Base-by-base conservation (phyloP, 2,329 filamentous ascomycete species). In the Trichoderma polysporum region DNA sequence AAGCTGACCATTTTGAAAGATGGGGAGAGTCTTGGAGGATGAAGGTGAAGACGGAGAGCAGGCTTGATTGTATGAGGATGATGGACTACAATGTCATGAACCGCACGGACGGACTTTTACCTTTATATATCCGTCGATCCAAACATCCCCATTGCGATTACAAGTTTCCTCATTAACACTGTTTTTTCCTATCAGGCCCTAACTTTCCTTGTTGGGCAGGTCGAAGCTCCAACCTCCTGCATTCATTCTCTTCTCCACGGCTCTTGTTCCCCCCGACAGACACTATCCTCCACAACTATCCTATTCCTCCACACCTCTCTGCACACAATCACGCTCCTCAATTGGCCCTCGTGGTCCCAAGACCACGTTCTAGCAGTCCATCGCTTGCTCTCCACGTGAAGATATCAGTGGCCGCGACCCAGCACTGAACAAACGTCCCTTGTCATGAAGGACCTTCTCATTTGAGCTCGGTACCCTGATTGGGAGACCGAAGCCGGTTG, bases 1-100 rank as follows among this genome's bases (percentile, higher is more conserved):
- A 59, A 41, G 66, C 52, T 58, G 45, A 68, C 59, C 66, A 68
- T 68, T 53, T 27, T 66, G 62, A n/a, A 31, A 19, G 22, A 17
- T 10, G 17, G 12, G n/a, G 22, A 17, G 54, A 62, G 35, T 53
- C 25, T 33, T 8, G 31, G 19, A 7, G 9, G 17, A 37, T 52
- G 15, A 27, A 33, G 35, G n/a, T 3, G n/a, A 29, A 53, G 35
- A 39, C 5, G 31, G 31, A 49, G 53, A 25, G 13, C 27, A 33
- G 17, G 31, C n/a, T 59, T 25, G 47, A 37, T 12, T 37, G 47
- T 5, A 29, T 5, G 31, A 12, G 33, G 13, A 65, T 35, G 33
- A 33, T 58, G 33, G 33, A 41, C 50, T 29, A 31, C 41, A n/a
- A 45, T 45, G 19, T 8, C 53, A 12, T 41, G 15, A 31, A 35